Evolutionary conservation across 2,329 filamentous ascomycete genomes (phyloP).

Genomic region (Chrysosporium keratinophilum): DNA sequence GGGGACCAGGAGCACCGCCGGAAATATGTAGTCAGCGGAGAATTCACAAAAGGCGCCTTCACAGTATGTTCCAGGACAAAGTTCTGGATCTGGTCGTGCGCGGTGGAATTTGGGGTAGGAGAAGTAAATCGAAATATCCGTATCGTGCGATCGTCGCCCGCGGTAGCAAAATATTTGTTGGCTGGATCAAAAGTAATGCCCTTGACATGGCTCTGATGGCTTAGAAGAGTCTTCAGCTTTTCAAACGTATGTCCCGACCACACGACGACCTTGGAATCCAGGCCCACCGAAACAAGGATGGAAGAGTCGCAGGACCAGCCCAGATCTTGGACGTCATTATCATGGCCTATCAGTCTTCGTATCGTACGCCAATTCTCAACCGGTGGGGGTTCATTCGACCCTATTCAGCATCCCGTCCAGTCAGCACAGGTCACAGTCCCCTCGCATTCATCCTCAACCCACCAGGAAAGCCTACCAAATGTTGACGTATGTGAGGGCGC

Average conservation of each 20-base stretch:
- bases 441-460: background rate
- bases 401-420: conserved; percentile 30
- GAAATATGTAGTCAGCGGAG: conserved; percentile 93
- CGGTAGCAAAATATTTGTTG: conserved; percentile 98
- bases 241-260: conserved; percentile 98
- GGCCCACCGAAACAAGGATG: conserved; percentile 84
- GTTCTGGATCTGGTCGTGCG: conserved; percentile 93
- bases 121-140: conserved; percentile 94
- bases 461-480: conserved; percentile 53
- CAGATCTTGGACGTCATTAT: conserved; percentile 96
- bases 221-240: conserved; percentile 84
- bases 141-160: conserved; percentile 91
- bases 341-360: conserved; percentile 85
- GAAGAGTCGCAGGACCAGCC: conserved; percentile 96
- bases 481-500: conserved; percentile 65
- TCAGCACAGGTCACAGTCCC: conserved; percentile 15
- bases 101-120: conserved; percentile 77
- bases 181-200: conserved; percentile 97
- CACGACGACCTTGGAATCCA: conserved; percentile 95
- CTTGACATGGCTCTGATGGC: conserved; percentile 96
- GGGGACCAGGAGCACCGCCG: conserved; percentile 94
- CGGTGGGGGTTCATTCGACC: conserved; percentile 77
- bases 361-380: conserved; percentile 98
- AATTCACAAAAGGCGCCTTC: conserved; percentile 73
- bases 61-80: conserved; percentile 94